Percentiles rank a stretch among this genome's conserved stretches.
phyloP scores from a whole-genome alignment of 305 asterid species.

The Solanum hybrid region DNA sequence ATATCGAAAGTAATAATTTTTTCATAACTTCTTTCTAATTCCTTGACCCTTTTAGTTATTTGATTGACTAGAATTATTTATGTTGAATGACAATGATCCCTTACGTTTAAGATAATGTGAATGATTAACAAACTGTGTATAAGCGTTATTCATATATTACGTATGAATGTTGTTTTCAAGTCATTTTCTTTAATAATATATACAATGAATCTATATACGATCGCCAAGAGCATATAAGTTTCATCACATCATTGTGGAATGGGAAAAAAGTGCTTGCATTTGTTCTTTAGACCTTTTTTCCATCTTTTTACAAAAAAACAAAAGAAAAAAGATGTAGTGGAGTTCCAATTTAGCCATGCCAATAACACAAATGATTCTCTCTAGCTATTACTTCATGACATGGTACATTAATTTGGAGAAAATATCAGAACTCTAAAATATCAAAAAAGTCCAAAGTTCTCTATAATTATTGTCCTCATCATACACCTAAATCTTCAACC shows the following conservation, averaged over 20 bases:
- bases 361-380: not conserved
- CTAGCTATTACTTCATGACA: not conserved
- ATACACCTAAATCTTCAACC: not conserved
- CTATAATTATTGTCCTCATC: not conserved
- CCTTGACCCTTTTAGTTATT: not conserved
- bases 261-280: not conserved
- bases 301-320: not conserved
- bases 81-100: not conserved
- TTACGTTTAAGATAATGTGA: not conserved
- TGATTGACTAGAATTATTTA: not conserved
- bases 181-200: not conserved
- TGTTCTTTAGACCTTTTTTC: not conserved
- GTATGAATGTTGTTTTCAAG: not conserved
- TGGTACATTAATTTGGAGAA: not conserved
- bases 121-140: not conserved
- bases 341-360: not conserved
- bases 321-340: not conserved
- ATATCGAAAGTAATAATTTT: not conserved
- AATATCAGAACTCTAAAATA: not conserved
- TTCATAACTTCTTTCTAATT: not conserved
- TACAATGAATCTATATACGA: not conserved
- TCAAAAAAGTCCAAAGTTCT: not conserved
- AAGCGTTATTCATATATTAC: not conserved
- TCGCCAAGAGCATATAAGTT: not conserved
- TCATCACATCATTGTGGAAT: not conserved